A percentile compares a stretch with the other conserved stretches of the same genome.
Conservation (phyloP, 768 basidiomycete species). For the Tremella fuciformis region DNA sequence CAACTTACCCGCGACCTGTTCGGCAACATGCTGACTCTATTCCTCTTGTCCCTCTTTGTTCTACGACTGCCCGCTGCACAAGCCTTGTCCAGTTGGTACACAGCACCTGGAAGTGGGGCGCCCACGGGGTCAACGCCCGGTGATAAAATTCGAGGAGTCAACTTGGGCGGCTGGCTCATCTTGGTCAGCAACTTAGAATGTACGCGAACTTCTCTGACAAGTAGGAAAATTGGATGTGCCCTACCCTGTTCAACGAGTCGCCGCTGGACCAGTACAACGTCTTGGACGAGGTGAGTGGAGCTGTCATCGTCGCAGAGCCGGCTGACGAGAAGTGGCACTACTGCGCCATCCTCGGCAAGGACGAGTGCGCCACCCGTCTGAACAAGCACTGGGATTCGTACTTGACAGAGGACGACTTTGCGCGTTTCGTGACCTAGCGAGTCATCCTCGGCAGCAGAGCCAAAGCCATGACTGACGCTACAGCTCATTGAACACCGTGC, state of each 20-base stretch:
- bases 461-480: background rate
- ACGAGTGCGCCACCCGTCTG: conserved; percentile 23
- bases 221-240: conserved; percentile 47
- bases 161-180: conserved; percentile 44
- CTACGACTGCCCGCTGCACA: background rate
- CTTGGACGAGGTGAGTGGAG: conserved; percentile 27
- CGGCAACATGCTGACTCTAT: too few species aligned
- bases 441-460: background rate
- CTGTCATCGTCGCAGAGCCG: background rate
- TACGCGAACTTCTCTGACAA: background rate
- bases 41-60: too few species aligned
- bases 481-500: conserved; percentile 37
- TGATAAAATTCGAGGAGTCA: conserved; percentile 40
- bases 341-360: conserved; percentile 31
- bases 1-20: too few species aligned
- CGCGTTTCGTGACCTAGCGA: conserved; percentile 29
- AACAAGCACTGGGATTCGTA: conserved; percentile 43
- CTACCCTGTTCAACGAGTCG: conserved; percentile 26
- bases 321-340: conserved; percentile 31
- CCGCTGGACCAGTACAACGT: conserved; percentile 24
- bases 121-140: conserved; percentile 30
- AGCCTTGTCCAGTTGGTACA: conserved; percentile 38
- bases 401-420: conserved; percentile 44
- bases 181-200: conserved; percentile 9
- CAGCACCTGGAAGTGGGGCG: conserved; percentile 25